Base-by-base conservation (phyloP, 768 basidiomycete genomes). In the Boletus eberwhitei region DNA sequence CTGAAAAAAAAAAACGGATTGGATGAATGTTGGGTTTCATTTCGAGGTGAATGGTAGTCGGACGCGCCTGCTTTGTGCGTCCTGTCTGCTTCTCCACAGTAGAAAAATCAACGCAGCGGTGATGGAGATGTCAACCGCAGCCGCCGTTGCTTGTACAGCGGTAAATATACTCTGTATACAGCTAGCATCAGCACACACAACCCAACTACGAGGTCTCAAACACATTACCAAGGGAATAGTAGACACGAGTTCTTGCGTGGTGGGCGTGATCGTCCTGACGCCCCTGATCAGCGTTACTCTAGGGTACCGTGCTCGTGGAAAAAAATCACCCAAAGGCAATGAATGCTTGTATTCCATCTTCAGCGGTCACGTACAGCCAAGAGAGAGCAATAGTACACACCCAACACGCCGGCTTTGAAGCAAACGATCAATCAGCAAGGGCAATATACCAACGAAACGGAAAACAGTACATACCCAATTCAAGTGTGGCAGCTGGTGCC, bases 61-160 rank as follows among this genome's bases (percentile, higher is more conserved):
- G 42, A 11, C 52, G 56, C 31, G 13, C 61, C 43, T 60, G 43
- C 53, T 47, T 22, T 52, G 54, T 38, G 62, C 61, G 9, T 62
- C 49, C n/a, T 45, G 49, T 26, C 58, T 60, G 36, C 62, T 57
- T 54, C 22, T 60, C 58, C 52, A 57, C 17, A 63, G 22, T 19
- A 63, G 29, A 34, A 8, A 32, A 1, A 54, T 57, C 21, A 64
- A 34, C 16, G 16, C 53, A 11, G 54, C 21, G 4, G 61, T 63
- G 43, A 63, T 60, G 29, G 61, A 44, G 6, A 64, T 50, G 8
- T 62, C 62, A 16, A 64, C 51, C 26, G 31, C 48, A 8, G 58
- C 58, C 2, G 40, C 45, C 22, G 41, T 53, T 19, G 19, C 43
- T 45, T 62, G 62, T 12, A 50, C 50, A 0, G 34, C 43, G 0